Conservation (phyloP, 164 flowering plant species). For the Chimonanthus praecox region DNA sequence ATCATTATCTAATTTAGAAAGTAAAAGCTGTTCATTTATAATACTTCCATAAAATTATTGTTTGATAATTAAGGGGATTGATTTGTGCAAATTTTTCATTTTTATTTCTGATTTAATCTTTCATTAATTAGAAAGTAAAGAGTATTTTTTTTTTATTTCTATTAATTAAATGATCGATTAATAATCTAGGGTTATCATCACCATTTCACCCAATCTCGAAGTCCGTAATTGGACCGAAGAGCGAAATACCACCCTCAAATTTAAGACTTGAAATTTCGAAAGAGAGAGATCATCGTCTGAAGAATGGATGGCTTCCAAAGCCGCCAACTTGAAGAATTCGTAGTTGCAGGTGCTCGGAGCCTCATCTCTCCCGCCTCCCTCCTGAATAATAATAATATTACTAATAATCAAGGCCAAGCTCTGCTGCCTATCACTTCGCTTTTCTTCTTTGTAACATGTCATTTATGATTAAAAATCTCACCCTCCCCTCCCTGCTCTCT, state of each 20-base stretch:
- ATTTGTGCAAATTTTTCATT: too few species aligned
- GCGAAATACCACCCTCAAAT: neutral
- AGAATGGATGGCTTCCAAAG: constrained; percentile 27
- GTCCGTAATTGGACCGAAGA: neutral
- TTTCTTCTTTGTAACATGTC: neutral
- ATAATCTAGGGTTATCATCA: too few species aligned
- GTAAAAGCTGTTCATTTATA: too few species aligned
- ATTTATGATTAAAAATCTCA: neutral
- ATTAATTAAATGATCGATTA: too few species aligned
- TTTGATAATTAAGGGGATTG: too few species aligned
- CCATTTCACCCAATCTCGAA: too few species aligned
- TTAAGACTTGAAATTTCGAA: constrained; percentile 19
- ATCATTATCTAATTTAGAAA: too few species aligned
- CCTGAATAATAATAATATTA: neutral
- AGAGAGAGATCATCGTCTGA: constrained; percentile 3
- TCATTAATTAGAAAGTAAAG: too few species aligned
- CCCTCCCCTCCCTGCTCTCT: neutral
- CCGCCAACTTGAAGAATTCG: constrained; percentile 17
- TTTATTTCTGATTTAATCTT: too few species aligned
- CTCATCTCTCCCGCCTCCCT: constrained; percentile 47
- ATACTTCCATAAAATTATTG: too few species aligned
- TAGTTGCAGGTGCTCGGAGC: constrained; percentile 16
- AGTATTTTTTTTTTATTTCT: too few species aligned
- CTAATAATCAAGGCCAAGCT: constrained; percentile 41
- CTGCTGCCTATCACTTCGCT: neutral